Base-by-base conservation (phyloP, 179 eudicot species). In the Silene vulgaris region DNA sequence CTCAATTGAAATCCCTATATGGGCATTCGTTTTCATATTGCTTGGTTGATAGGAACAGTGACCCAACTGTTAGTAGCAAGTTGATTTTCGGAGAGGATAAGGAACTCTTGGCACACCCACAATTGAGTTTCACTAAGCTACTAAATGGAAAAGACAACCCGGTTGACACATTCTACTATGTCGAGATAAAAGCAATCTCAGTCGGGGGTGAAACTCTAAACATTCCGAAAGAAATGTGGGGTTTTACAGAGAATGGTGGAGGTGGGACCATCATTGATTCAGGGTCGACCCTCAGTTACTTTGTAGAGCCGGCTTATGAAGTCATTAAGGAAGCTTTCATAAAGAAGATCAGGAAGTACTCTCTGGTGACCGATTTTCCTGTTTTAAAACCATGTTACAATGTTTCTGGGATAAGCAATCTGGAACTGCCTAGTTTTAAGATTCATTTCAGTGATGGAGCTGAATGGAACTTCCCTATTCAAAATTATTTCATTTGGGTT, bases 21-120 rank as follows among this genome's bases (percentile, higher is more conserved):
- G 88, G 88, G 23, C 88, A 85, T 61, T 85, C 88, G 13, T 85
- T 85, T 62, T 85, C 88, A 8, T 85, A 85, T 45, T 85, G 88
- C 67, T 75, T 85, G 37, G 88, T 85, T 50, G 86, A 85, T 35
- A 68, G 88, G 29, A 71, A 83, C 29, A 85, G 88, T 48, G 88
- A 83, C 62, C 80, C 83, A 20, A 79, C 77, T 77, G 84, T 85
- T 20, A 85, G 86, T 35, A 81, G 88, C 78, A 85, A 85, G 83
- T 77, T 85, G 74, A 83, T 85, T 32, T 83, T 85, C 16, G 88
- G 88, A 16, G 86, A 85, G 45, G 86, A 85, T 37, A 83, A 79
- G 72, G 77, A 71, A 43, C 79, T 85, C 6, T 8, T 85, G 71
- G 71, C 43, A 14, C 74, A 83, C 69, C 86, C 88, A 1, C 72